Conservation (phyloP, 2,329 filamentous ascomycete species). For the Zasmidium angulare region DNA sequence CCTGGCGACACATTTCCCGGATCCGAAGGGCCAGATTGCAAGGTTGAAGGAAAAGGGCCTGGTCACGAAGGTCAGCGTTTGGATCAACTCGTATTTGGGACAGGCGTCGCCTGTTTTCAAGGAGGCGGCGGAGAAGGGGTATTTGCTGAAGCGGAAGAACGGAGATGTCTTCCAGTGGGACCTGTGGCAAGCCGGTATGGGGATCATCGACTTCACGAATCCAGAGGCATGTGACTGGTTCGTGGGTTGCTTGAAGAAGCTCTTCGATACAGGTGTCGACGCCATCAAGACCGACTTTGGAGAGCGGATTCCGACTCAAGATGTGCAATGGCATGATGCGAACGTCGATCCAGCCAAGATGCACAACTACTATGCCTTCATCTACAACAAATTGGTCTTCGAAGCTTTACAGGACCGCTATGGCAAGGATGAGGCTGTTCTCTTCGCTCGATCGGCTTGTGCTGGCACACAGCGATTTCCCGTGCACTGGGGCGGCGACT, state of each 20-base stretch:
- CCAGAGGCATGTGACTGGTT: constrained; percentile 68
- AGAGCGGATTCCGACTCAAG: constrained; percentile 66
- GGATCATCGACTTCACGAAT: constrained; percentile 72
- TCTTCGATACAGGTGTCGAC: constrained; percentile 70
- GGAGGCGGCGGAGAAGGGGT: constrained; percentile 64
- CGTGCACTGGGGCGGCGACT: constrained; percentile 70
- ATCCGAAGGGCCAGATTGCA: constrained; percentile 63
- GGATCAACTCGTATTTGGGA: constrained; percentile 74
- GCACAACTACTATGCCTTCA: constrained; percentile 76
- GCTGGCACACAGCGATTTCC: constrained; percentile 70
- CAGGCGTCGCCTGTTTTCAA: constrained; percentile 68
- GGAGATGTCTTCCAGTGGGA: constrained; percentile 76
- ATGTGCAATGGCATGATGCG: constrained; percentile 64
- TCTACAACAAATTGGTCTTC: constrained; percentile 71
- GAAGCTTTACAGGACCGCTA: constrained; percentile 58
- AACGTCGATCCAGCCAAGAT: constrained; percentile 63
- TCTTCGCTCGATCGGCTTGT: constrained; percentile 67
- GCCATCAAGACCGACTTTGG: constrained; percentile 76
- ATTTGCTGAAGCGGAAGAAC: constrained; percentile 66
- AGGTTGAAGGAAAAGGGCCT: constrained; percentile 64
- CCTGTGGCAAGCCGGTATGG: constrained; percentile 76
- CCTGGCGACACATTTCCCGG: constrained; percentile 66
- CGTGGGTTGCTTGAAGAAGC: constrained; percentile 57
- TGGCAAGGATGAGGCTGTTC: constrained; percentile 56
- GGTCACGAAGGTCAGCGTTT: constrained; percentile 64